These are phyloP conservation scores for Recurvomyces mirabilis DNA, from an alignment of 495 filamentous ascomycete species.

Conservation along the genomic window DNA sequence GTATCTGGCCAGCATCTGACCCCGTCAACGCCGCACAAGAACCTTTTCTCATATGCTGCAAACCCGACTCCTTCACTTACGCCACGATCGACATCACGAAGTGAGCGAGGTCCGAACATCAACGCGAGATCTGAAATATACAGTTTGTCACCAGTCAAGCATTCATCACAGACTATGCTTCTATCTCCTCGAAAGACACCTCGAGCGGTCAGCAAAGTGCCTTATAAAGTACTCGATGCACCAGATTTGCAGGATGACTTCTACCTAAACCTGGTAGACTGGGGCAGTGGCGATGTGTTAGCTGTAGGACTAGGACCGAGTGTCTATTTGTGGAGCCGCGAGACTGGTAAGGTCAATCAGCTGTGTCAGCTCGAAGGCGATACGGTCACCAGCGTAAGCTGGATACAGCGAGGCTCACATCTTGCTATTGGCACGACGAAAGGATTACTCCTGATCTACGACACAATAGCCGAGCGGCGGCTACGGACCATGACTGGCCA, in stretches of 20 bases:
- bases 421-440: slow-evolving; percentile 88
- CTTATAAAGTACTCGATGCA: slow-evolving; percentile 94
- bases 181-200: slow-evolving; percentile 79
- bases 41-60: slow-evolving; percentile 66
- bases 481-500: slow-evolving; percentile 95
- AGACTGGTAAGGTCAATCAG: slow-evolving; percentile 74
- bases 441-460: slow-evolving; percentile 94
- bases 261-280: slow-evolving; percentile 93
- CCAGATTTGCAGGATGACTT: slow-evolving; percentile 95
- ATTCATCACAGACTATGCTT: slow-evolving; percentile 81
- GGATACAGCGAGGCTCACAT: slow-evolving; percentile 93
- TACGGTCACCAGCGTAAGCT: slow-evolving; percentile 88
- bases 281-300: slow-evolving; percentile 89
- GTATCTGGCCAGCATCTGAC: slow-evolving; percentile 57
- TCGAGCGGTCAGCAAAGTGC: slow-evolving; percentile 83
- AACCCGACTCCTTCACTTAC: slow-evolving; percentile 74
- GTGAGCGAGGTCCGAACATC: slow-evolving; percentile 70
- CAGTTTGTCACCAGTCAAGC: slow-evolving; percentile 81
- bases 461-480: slow-evolving; percentile 72
- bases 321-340: slow-evolving; percentile 98
- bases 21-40: slow-evolving; percentile 92
- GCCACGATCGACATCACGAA: slow-evolving; percentile 47
- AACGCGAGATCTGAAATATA: slow-evolving; percentile 86
- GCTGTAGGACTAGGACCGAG: slow-evolving; percentile 84
- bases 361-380: slow-evolving; percentile 89